Percentiles rank a stretch among this genome's conserved stretches.
phyloP scores from a whole-genome alignment of 768 basidiomycete species.

The Naganishia vishniacii region DNA sequence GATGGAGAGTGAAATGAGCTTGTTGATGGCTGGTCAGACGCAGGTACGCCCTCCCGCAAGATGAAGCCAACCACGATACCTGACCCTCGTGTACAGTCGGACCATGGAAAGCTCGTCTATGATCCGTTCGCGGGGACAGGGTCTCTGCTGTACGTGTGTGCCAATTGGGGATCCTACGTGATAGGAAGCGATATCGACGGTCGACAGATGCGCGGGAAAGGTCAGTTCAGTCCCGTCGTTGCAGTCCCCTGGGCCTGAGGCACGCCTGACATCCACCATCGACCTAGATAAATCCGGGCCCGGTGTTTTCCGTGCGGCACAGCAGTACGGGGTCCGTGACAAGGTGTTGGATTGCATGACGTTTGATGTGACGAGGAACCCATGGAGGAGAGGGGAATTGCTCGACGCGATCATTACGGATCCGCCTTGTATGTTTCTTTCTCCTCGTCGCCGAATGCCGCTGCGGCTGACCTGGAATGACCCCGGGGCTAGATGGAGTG shows the following conservation, averaged over 20 bases:
- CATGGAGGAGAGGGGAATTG: conserved; percentile 79
- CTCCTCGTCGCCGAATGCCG: conserved; percentile 4
- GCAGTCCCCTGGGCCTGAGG: too few relatives aligned
- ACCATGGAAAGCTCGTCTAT: conserved; percentile 83
- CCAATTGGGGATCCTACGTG: conserved; percentile 78
- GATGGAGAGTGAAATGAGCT: conserved; percentile 93
- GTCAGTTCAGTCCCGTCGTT: too few relatives aligned
- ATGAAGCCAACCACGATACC: background rate
- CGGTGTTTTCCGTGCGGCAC: conserved; percentile 72
- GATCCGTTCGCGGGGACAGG: conserved; percentile 95
- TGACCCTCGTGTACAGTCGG: conserved; percentile 55
- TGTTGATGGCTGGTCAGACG: conserved; percentile 95
- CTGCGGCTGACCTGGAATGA: background rate
- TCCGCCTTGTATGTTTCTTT: conserved; percentile 70
- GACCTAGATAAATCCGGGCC: conserved; percentile 48
- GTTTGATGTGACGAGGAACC: conserved; percentile 85
- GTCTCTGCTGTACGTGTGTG: conserved; percentile 57
- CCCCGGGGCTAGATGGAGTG: conserved; percentile 76
- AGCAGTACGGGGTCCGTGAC: conserved; percentile 70
- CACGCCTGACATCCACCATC: background rate
- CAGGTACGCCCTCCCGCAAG: conserved; percentile 54
- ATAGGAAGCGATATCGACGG: conserved; percentile 96
- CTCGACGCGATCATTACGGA: conserved; percentile 94
- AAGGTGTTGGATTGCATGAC: conserved; percentile 78
- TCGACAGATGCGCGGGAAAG: conserved; percentile 90